phyloP scores from a whole-genome alignment of 768 basidiomycete genomes.

The Ramaria sp. region DNA sequence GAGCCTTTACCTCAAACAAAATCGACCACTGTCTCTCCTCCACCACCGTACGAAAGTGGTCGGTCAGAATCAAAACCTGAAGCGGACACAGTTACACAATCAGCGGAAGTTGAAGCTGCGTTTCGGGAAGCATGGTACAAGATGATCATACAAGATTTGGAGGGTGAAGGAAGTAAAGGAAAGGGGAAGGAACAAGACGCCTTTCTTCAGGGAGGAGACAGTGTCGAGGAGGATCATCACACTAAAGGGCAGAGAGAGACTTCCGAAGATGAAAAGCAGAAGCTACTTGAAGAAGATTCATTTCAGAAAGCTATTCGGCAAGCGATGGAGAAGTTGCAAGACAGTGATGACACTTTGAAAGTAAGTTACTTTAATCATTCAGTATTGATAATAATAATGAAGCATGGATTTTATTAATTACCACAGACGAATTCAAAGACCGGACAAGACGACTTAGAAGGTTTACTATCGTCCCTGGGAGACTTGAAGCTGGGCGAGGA shows the following conservation, averaged over 20 bases:
- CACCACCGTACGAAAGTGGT: constrained; percentile 23
- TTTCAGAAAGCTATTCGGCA: constrained; percentile 65
- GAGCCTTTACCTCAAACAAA: constrained; percentile 10
- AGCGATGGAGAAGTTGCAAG: constrained; percentile 64
- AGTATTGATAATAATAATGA: too few species aligned
- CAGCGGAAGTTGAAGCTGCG: constrained; percentile 21
- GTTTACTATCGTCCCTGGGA: constrained; percentile 38
- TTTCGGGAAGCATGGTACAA: constrained; percentile 64
- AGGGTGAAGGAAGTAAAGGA: constrained; percentile 23
- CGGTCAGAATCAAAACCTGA: constrained; percentile 29
- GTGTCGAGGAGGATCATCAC: constrained; percentile 12
- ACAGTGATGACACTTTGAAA: constrained; percentile 48
- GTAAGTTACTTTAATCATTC: constrained; percentile 20
- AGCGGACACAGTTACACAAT: constrained; percentile 19
- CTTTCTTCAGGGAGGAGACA: background rate
- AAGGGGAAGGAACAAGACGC: background rate
- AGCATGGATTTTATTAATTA: background rate
- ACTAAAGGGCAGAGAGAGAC: constrained; percentile 5
- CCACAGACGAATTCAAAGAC: constrained; percentile 15
- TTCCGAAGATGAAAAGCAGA: background rate
- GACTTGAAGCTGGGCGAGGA: constrained; percentile 26
- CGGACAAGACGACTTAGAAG: constrained; percentile 34
- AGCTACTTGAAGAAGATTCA: constrained; percentile 18
- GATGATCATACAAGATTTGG: constrained; percentile 35
- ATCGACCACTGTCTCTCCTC: constrained; percentile 11